phyloP scores from a whole-genome alignment of 306 rosid genomes.

The Cucurbita argyrosperma region DNA sequence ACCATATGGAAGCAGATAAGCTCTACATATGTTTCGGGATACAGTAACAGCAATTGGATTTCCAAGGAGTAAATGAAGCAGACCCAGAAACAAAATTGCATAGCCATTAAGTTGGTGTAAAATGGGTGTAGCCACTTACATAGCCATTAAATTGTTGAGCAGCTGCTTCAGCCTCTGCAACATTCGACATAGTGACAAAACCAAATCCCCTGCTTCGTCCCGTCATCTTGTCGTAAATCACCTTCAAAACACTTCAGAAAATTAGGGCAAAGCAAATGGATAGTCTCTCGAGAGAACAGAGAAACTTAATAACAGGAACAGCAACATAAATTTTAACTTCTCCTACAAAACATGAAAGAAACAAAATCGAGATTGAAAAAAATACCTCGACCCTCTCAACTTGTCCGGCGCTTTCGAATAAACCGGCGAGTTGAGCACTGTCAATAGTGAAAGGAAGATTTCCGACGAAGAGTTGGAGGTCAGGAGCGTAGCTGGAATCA shows the following conservation, averaged over 20 bases:
- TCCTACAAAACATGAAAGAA: background rate
- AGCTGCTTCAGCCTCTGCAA: conserved; percentile 60
- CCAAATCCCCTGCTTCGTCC: conserved; percentile 96
- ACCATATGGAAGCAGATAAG: background rate
- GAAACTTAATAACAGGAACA: background rate
- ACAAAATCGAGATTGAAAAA: background rate
- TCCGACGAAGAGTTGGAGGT: conserved; percentile 66
- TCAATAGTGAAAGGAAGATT: conserved; percentile 72
- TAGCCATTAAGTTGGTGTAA: background rate
- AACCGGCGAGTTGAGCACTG: conserved; percentile 75
- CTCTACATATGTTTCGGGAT: background rate
- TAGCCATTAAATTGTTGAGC: conserved; percentile 77
- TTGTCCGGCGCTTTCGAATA: conserved; percentile 58
- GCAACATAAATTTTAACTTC: background rate
- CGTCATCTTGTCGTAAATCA: conserved; percentile 71
- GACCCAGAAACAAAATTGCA: background rate
- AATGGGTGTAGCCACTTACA: conserved; percentile 33
- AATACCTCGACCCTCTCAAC: conserved; percentile 85
- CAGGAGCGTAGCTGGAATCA: conserved; percentile 24
- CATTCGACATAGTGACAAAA: conserved; percentile 79
- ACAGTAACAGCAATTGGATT: background rate
- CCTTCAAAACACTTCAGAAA: conserved; percentile 22
- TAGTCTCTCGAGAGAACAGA: background rate
- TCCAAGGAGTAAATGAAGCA: background rate
- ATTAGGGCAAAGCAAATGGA: background rate